Conservation (phyloP, 352 stramenopile species). For the Thalassiosira livingstoniorum region DNA sequence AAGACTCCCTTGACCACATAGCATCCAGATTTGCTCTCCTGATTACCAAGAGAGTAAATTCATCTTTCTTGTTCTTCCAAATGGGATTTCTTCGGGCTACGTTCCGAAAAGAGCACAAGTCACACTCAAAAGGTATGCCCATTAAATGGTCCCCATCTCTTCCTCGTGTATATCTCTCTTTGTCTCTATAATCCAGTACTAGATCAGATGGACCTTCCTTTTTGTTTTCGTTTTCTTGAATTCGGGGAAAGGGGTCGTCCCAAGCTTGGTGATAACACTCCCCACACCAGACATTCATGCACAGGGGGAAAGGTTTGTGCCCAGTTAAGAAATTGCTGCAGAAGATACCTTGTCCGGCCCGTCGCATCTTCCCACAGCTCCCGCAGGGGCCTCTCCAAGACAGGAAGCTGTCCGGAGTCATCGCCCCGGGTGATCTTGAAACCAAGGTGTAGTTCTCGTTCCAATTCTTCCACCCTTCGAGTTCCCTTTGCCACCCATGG, state of each 20-base stretch:
- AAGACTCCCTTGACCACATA: constrained; percentile 54
- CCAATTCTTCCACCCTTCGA: not conserved
- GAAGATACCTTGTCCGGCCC: constrained; percentile 47
- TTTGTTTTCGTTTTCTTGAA: constrained; percentile 12
- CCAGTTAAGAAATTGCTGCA: constrained; percentile 56
- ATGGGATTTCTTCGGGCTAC: not conserved
- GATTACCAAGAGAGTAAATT: not conserved
- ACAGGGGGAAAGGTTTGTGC: constrained; percentile 43
- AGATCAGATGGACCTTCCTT: too few species aligned
- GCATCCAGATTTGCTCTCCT: not conserved
- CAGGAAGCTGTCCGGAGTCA: constrained; percentile 28
- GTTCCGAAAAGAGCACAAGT: constrained; percentile 3
- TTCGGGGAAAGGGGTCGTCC: constrained; percentile 41
- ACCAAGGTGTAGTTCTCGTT: not conserved
- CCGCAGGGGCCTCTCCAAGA: constrained; percentile 37
- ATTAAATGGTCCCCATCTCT: constrained; percentile 46
- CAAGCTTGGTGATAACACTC: constrained; percentile 14
- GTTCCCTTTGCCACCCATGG: constrained; percentile 1
- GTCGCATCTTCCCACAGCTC: constrained; percentile 19
- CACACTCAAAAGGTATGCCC: constrained; percentile 17
- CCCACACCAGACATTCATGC: constrained; percentile 48
- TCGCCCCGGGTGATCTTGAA: constrained; percentile 1
- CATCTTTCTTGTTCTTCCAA: not conserved
- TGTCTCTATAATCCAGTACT: not conserved
- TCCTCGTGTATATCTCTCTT: not conserved